phyloP scores from a whole-genome alignment of 169 alveolate genomes.

The Cryptosporidium ubiquitum region DNA sequence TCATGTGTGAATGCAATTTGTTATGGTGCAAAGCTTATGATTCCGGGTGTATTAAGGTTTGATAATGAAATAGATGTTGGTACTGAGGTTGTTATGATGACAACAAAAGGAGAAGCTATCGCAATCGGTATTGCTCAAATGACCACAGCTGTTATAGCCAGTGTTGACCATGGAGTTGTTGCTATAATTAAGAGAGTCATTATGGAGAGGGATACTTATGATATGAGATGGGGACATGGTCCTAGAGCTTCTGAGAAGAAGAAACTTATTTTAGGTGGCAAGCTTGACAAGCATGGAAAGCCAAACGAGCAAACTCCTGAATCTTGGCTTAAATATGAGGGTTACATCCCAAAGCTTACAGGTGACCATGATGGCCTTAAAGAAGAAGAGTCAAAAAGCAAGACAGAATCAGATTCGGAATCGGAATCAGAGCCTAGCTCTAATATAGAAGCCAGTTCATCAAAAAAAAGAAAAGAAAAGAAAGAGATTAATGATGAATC shows the following conservation, averaged over 20 bases:
- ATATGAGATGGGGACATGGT: constrained; percentile 99
- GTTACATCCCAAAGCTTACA: constrained; percentile 84
- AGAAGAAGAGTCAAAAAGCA: not conserved
- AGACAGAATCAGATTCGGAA: not conserved
- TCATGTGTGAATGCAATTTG: constrained; percentile 99
- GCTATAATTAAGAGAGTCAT: constrained; percentile 98
- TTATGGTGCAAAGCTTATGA: constrained; percentile 99
- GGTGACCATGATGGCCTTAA: constrained; percentile 81
- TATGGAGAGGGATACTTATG: constrained; percentile 99
- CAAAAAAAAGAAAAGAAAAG: not conserved
- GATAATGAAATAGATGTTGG: constrained; percentile 96
- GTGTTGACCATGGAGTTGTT: constrained; percentile 99
- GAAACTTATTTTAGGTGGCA: constrained; percentile 95
- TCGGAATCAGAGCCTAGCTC: not conserved
- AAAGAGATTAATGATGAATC: not conserved
- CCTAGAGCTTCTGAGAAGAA: constrained; percentile 98
- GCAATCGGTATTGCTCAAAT: constrained; percentile 99
- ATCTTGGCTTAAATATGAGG: constrained; percentile 91
- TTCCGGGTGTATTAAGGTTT: constrained; percentile 98
- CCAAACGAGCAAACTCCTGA: constrained; percentile 94
- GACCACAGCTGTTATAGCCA: constrained; percentile 99
- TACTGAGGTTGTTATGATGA: constrained; percentile 96
- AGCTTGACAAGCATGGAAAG: constrained; percentile 94
- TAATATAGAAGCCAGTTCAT: not conserved
- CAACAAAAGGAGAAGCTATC: constrained; percentile 99